Evolutionary conservation across 345 rosid species (phyloP).

Genomic region (Heritiera fomes): DNA sequence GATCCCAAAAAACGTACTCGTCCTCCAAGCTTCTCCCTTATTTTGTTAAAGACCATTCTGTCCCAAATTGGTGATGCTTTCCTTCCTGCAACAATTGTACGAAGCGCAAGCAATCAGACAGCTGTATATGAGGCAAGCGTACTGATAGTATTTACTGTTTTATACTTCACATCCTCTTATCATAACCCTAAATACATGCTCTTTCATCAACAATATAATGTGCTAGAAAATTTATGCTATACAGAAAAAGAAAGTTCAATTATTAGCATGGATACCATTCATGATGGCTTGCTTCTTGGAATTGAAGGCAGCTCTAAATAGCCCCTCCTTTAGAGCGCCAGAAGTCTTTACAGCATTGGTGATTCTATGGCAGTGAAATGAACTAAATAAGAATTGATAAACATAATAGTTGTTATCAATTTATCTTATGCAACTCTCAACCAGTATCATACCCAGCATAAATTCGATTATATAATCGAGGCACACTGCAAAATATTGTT

Average conservation of each 20-base stretch:
- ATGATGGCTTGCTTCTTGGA: conserved; percentile 83
- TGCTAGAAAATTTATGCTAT: neutral
- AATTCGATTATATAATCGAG: conserved; percentile 82
- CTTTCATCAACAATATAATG: neutral
- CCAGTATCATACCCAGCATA: conserved; percentile 65
- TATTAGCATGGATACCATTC: conserved; percentile 47
- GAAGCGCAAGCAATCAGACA: conserved; percentile 6
- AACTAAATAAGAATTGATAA: conserved; percentile 25
- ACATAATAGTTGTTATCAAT: conserved; percentile 4
- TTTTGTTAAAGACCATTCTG: conserved; percentile 77
- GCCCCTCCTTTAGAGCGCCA: conserved; percentile 65
- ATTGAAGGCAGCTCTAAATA: conserved; percentile 74
- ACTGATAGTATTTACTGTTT: conserved; percentile 5
- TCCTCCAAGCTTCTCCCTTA: conserved; percentile 84
- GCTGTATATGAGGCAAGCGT: neutral
- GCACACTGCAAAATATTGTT: conserved; percentile 88
- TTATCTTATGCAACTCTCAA: conserved; percentile 16
- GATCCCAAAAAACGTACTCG: conserved; percentile 70
- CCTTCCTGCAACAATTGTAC: conserved; percentile 46
- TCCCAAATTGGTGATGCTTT: conserved; percentile 82
- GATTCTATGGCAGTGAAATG: conserved; percentile 46
- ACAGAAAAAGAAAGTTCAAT: neutral
- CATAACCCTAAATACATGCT: neutral
- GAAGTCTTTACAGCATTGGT: conserved; percentile 72
- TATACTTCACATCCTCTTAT: neutral